Percentiles rank a stretch among this genome's conserved stretches.
Evolutionary conservation across 1,139 yeast genomes (phyloP).

Genomic region (Maudiozyma humilis): DNA sequence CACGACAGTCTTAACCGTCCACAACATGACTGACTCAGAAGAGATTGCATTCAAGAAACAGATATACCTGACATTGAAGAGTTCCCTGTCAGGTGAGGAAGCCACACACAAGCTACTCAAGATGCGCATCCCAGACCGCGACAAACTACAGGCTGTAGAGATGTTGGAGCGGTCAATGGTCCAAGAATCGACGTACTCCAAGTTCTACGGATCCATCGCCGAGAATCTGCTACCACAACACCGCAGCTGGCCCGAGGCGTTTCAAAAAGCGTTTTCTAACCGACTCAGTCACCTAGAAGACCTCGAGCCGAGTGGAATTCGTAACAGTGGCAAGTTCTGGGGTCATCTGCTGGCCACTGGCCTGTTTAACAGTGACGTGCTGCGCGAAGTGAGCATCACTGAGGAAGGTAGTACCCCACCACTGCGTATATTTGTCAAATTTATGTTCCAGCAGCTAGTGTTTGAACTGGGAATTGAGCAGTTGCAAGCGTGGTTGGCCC

Average conservation of each 20-base stretch:
- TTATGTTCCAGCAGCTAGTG: constrained; percentile 70
- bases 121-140: constrained; percentile 36
- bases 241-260: constrained; percentile 49
- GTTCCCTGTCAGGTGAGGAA: constrained; percentile 91
- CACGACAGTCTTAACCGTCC: constrained; percentile 26
- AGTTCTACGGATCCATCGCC: constrained; percentile 72
- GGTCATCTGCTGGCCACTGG: constrained; percentile 78
- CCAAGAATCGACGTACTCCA: constrained; percentile 82
- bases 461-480: constrained; percentile 62
- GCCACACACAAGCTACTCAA: constrained; percentile 77
- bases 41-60: constrained; percentile 58
- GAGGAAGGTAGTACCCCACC: constrained; percentile 73
- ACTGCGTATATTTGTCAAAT: constrained; percentile 72
- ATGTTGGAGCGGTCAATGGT: constrained; percentile 78
- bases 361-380: constrained; percentile 54
- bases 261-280: constrained; percentile 46
- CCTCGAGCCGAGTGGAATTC: constrained; percentile 60
- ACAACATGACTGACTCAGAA: constrained; percentile 66
- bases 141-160: constrained; percentile 48
- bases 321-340: constrained; percentile 79
- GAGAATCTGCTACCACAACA: constrained; percentile 52
- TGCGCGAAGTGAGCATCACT: constrained; percentile 47
- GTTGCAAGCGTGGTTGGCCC: constrained; percentile 42
- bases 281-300: constrained; percentile 42
- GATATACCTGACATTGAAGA: constrained; percentile 76